These are phyloP conservation scores for Croton setiger DNA, from an alignment of 441 rosid species.

Conservation along the genomic window DNA sequence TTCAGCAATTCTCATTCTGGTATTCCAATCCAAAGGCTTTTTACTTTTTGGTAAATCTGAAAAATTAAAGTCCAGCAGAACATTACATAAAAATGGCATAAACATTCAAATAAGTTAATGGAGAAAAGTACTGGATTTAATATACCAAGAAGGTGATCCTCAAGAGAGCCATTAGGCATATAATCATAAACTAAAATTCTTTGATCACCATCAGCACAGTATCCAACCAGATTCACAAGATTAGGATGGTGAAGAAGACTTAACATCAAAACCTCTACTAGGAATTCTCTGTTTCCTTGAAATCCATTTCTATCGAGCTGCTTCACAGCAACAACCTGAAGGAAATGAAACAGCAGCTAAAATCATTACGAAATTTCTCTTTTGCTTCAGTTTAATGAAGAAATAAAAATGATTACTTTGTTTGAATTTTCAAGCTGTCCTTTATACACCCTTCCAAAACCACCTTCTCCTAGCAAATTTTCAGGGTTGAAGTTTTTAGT, in stretches of 20 bases:
- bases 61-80: constrained; percentile 4
- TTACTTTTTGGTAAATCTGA: constrained; percentile 46
- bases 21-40: constrained; percentile 76
- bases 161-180: constrained; percentile 82
- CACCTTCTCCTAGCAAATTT: constrained; percentile 87
- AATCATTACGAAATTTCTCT: neutral
- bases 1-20: constrained; percentile 75
- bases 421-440: constrained; percentile 46
- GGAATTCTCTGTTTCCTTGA: constrained; percentile 94
- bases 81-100: neutral
- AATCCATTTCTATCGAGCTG: constrained; percentile 92
- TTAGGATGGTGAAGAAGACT: constrained; percentile 79
- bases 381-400: neutral
- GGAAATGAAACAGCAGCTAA: constrained; percentile 1
- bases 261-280: constrained; percentile 86
- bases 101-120: too few relatives aligned
- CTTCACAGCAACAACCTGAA: constrained; percentile 83
- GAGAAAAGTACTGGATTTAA: too few relatives aligned
- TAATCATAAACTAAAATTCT: constrained; percentile 71
- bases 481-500: constrained; percentile 66
- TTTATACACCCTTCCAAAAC: constrained; percentile 93
- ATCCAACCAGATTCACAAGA: constrained; percentile 88
- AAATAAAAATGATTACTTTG: constrained; percentile 31
- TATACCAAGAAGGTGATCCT: constrained; percentile 84
- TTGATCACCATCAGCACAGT: constrained; percentile 81